A percentile compares a stretch with the other conserved stretches of the same genome.
phyloP scores from a whole-genome alignment of 2,329 filamentous ascomycete species.

The Paecilomyces variotii region DNA sequence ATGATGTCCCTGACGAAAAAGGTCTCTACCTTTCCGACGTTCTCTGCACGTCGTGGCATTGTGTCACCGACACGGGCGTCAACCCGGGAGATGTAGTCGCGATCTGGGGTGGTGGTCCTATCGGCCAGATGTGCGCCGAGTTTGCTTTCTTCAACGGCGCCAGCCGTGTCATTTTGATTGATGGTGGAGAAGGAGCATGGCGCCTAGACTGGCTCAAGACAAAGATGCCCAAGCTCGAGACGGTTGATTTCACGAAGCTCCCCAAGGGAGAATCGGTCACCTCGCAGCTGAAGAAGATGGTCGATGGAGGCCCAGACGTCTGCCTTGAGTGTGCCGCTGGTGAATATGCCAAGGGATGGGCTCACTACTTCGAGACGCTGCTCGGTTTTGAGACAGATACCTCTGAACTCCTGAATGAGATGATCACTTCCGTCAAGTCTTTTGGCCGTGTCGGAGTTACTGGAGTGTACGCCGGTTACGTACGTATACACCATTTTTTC shows the following conservation, averaged over 20 bases:
- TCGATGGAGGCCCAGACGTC: conserved; percentile 65
- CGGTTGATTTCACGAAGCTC: conserved; percentile 61
- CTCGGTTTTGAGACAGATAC: conserved; percentile 75
- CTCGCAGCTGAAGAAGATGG: conserved; percentile 64
- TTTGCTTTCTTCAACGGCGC: conserved; percentile 66
- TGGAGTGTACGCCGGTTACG: conserved; percentile 57
- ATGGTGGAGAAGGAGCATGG: conserved; percentile 55
- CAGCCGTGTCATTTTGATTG: conserved; percentile 67
- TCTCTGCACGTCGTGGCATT: conserved; percentile 69
- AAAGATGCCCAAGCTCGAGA: conserved; percentile 58
- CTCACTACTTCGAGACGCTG: conserved; percentile 51
- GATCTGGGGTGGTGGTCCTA: conserved; percentile 80
- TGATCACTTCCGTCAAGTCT: conserved; percentile 46
- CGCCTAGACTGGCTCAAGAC: conserved; percentile 61
- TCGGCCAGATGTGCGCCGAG: conserved; percentile 69
- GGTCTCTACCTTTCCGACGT: conserved; percentile 76
- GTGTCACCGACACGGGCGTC: conserved; percentile 76
- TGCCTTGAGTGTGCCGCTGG: conserved; percentile 61
- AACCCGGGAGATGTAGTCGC: conserved; percentile 68
- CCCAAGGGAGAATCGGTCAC: conserved; percentile 59
- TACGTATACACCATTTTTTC: conserved; percentile 23
- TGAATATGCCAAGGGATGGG: conserved; percentile 56
- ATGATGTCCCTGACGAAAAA: conserved; percentile 76
- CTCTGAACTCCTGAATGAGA: conserved; percentile 52
- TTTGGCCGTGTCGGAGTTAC: conserved; percentile 66